These are phyloP conservation scores for Pascua guehoae DNA, from an alignment of 1,284 basidiomycete species.

Conservation along the genomic window DNA sequence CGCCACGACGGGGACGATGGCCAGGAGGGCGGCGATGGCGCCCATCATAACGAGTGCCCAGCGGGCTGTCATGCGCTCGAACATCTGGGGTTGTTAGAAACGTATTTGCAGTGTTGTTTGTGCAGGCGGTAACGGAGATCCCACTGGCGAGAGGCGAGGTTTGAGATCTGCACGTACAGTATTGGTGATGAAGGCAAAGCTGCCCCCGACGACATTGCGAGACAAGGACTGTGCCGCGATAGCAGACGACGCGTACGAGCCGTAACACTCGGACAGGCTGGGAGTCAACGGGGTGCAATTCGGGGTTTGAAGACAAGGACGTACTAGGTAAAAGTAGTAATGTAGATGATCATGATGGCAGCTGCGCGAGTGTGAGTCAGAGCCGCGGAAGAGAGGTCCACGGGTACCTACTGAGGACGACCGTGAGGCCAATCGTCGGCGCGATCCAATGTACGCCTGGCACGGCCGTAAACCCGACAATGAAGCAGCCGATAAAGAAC, in stretches of 20 bases:
- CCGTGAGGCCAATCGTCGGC: constrained; percentile 56
- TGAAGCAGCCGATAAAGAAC: constrained; percentile 62
- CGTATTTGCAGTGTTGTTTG: too few species aligned
- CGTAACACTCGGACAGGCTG: constrained; percentile 24
- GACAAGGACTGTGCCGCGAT: constrained; percentile 24
- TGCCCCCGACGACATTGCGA: constrained; percentile 25
- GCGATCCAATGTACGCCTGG: constrained; percentile 32
- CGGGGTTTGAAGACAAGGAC: too few species aligned
- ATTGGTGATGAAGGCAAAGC: constrained; percentile 14
- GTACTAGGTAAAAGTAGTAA: constrained; percentile 24
- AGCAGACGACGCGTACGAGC: constrained; percentile 21
- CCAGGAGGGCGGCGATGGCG: constrained; percentile 13
- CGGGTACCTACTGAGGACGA: constrained; percentile 39
- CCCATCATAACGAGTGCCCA: constrained; percentile 14
- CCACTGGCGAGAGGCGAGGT: too few species aligned
- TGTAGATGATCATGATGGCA: constrained; percentile 27
- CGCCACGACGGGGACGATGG: constrained; percentile 37
- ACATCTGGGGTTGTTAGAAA: constrained; percentile 6
- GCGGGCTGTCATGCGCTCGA: constrained; percentile 6
- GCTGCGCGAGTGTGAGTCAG: neutral
- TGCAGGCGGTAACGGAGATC: too few species aligned
- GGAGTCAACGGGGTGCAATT: neutral
- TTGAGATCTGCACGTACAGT: too few species aligned
- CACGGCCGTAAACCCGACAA: constrained; percentile 44
- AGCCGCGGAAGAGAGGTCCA: neutral